These are phyloP conservation scores for Microdochium trichocladiopsis DNA, from an alignment of 2,329 filamentous ascomycete species.

Conservation along the genomic window DNA sequence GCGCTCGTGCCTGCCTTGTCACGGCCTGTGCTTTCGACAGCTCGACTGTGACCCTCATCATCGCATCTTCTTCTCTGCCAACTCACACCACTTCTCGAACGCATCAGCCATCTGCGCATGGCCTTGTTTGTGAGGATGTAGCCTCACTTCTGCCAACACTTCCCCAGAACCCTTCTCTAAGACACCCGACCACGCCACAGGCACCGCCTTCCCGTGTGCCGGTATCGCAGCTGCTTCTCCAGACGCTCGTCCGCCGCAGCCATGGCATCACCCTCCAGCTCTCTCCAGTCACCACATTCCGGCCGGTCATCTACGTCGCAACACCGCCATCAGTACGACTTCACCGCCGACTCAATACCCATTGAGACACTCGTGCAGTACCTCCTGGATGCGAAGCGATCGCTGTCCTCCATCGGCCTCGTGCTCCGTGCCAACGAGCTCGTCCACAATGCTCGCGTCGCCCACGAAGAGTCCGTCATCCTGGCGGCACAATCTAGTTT, in stretches of 20 bases:
- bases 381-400: slow-evolving; percentile 80
- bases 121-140: not conserved
- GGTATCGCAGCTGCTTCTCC: not conserved
- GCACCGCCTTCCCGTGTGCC: not conserved
- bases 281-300: not conserved
- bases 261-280: not conserved
- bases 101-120: not conserved
- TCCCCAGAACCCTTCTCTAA: not conserved
- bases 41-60: not conserved
- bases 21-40: not conserved
- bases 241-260: not conserved
- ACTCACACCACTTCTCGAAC: not conserved
- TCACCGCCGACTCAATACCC: slow-evolving; percentile 25
- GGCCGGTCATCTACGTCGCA: not conserved
- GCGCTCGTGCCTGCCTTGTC: too few species aligned
- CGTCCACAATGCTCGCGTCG: slow-evolving; percentile 65
- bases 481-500: slow-evolving; percentile 64
- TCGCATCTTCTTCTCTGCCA: not conserved
- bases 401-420: slow-evolving; percentile 76
- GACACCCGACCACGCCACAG: not conserved
- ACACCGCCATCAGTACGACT: not conserved
- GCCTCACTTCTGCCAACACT: not conserved
- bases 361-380: slow-evolving; percentile 78
- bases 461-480: slow-evolving; percentile 73
- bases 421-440: slow-evolving; percentile 85